Conservation (phyloP, 768 basidiomycete species). For the Tylopilus sp. region DNA sequence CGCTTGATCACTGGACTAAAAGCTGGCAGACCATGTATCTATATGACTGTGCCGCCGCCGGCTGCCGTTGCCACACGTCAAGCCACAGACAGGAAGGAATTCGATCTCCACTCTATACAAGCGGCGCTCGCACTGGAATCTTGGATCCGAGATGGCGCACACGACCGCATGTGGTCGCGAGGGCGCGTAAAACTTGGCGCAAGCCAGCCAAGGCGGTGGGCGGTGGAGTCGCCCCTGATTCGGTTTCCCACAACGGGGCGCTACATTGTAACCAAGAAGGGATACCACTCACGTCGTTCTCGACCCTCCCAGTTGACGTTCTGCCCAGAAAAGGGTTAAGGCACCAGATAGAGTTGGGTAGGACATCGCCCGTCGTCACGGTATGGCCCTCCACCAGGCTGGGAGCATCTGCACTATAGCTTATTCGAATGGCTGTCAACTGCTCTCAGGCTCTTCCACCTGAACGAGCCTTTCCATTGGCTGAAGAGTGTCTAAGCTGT, state of each 20-base stretch:
- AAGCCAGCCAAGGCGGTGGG: background rate
- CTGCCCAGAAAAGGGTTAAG: background rate
- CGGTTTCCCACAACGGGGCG: background rate
- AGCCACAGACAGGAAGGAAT: background rate
- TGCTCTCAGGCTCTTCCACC: too few relatives aligned
- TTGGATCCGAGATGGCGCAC: background rate
- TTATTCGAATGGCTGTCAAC: too few relatives aligned
- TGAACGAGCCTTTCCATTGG: too few relatives aligned
- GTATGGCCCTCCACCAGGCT: background rate
- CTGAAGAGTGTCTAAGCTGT: too few relatives aligned
- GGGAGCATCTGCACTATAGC: too few relatives aligned
- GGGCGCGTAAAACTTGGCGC: background rate
- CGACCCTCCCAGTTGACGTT: background rate
- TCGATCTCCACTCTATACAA: background rate
- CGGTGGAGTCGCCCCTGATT: background rate
- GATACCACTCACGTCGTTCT: background rate
- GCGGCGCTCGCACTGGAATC: background rate
- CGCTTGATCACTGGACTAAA: too few relatives aligned
- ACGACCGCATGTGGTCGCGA: background rate
- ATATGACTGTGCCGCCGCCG: background rate
- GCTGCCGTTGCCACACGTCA: background rate
- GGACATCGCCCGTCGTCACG: background rate
- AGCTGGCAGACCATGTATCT: background rate
- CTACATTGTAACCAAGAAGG: background rate
- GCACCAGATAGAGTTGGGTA: slow-evolving; percentile 10